A percentile compares a stretch with the other conserved stretches of the same genome.
These are phyloP conservation scores for Cyclotella sp. DNA, from an alignment of 108 stramenopile genomes.

Conservation along the genomic window DNA sequence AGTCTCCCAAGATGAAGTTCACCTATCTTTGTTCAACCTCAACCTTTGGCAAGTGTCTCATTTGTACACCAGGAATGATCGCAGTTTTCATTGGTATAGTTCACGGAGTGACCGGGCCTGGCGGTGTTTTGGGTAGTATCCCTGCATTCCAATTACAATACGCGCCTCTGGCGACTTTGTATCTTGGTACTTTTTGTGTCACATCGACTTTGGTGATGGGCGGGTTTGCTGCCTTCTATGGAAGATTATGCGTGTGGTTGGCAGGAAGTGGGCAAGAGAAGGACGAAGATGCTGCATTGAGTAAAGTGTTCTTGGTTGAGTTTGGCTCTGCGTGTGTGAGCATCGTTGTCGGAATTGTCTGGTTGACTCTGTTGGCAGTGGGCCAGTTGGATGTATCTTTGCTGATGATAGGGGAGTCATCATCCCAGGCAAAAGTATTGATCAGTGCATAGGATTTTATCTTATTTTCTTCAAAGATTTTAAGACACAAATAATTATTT, in stretches of 20 bases:
- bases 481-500: no score
- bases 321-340: constrained; percentile 57
- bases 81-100: constrained; percentile 58
- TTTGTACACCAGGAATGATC: neutral
- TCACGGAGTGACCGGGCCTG: constrained; percentile 74
- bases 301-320: constrained; percentile 58
- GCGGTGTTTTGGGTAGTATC: constrained; percentile 69
- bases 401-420: no score
- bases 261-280: constrained; percentile 2
- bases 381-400: neutral
- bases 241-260: constrained; percentile 34
- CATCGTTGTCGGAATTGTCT: constrained; percentile 62
- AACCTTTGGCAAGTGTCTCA: no score
- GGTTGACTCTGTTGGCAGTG: constrained; percentile 47
- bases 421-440: no score
- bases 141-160: constrained; percentile 72
- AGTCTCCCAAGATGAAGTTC: no score
- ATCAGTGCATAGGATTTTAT: no score
- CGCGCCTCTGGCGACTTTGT: constrained; percentile 49
- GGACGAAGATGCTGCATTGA: neutral
- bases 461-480: no score
- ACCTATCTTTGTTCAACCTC: no score
- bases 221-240: constrained; percentile 58
- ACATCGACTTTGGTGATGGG: constrained; percentile 67
- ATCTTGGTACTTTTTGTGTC: constrained; percentile 64